Base-by-base conservation (phyloP, 1,284 basidiomycete species). In the Pseudozyma sp. region DNA sequence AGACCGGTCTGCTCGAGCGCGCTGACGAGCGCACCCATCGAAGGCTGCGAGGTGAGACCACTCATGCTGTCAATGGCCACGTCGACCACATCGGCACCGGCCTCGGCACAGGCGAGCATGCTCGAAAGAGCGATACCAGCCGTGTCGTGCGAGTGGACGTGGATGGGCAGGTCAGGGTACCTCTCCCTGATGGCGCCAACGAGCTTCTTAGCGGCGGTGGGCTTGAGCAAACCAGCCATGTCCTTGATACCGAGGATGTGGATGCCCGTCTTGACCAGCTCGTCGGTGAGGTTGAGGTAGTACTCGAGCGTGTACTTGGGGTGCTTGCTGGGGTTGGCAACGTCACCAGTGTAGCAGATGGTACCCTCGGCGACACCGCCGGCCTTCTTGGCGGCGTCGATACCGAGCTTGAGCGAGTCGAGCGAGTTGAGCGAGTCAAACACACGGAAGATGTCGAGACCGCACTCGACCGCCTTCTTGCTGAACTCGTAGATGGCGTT, bases 111-210 rank as follows among this genome's bases (percentile, higher is more conserved):
- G 11, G 97, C 96, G 68, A 99, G 87, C 97, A 99, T 99, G 82
- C 92, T 94, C 19, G 97, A 93, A 47, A 94, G 89, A 48, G 97
- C 94, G 82, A 99, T 99, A 87, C 97, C 97, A 63, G 97, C 97
- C 34, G 97, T 99, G 87, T 99, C 97, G 87, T 99, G 97, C 43
- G 97, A 98, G 88, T 99, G 97, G 46, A 99, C 95, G 85, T 99
- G 97, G 85, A 99, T 99, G 44, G 96, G 94, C 68, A 99, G 89
- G 85, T 98, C 94, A 42, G 97, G 97, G 87, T 98, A 93, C 81
- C 92, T 94, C 87, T 94, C 90, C 85, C 97, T 91, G 85, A 99
- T 94, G 29, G 94, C 91, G 75, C 94, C 91, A 81, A 99, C 90
- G 76, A 99, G 91, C 92, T 97, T 83, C 76, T 88, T 94, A 14